Evolutionary conservation across 2,329 filamentous ascomycete species (phyloP).

Genomic region (Alternaria panax): DNA sequence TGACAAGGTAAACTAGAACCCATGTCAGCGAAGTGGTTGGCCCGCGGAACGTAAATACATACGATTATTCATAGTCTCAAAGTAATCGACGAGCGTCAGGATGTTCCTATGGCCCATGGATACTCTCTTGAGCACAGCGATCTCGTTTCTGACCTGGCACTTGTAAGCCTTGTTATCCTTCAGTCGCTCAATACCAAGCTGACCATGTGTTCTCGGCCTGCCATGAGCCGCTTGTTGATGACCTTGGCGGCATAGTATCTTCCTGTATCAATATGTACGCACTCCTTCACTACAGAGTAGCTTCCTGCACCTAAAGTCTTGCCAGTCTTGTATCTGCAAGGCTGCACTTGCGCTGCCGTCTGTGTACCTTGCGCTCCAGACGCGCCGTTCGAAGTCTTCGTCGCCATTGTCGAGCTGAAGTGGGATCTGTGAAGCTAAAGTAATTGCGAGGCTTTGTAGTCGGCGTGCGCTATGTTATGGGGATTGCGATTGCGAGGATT

Average conservation of each 20-base stretch:
- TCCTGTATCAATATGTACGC: conserved; percentile 96
- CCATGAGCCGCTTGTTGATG: conserved; percentile 98
- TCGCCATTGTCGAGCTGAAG: neutral
- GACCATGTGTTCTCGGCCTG: conserved; percentile 97
- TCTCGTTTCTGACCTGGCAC: conserved; percentile 91
- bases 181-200: conserved; percentile 15
- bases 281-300: conserved; percentile 98
- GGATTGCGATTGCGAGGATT: conserved; percentile 1
- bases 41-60: conserved; percentile 35
- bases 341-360: conserved; percentile 72
- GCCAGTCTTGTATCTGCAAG: conserved; percentile 97
- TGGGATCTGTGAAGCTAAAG: too few relatives aligned
- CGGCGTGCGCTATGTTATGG: neutral
- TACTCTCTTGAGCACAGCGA: conserved; percentile 95
- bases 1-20: conserved; percentile 83
- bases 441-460: neutral
- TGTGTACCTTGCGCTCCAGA: conserved; percentile 44
- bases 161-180: conserved; percentile 15
- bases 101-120: conserved; percentile 99
- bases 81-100: conserved; percentile 96
- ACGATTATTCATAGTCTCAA: conserved; percentile 99
- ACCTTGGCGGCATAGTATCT: conserved; percentile 99
- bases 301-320: conserved; percentile 97
- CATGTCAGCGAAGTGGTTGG: conserved; percentile 14
- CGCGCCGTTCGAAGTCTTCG: conserved; percentile 43